phyloP scores from a whole-genome alignment of 768 basidiomycete species.

The Pleurotus citrinopileatus region DNA sequence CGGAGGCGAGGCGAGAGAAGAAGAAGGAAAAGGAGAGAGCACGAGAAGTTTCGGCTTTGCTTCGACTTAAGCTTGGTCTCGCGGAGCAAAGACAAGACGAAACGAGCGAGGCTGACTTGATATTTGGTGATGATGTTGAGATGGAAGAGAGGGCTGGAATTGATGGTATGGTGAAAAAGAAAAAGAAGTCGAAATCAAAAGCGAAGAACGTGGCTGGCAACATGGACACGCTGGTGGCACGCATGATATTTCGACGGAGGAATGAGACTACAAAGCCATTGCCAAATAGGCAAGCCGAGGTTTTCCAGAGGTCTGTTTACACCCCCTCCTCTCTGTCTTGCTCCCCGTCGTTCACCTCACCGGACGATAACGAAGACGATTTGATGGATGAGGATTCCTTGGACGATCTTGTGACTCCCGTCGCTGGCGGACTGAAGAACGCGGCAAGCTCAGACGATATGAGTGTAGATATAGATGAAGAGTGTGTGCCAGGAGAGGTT shows the following conservation, averaged over 20 bases:
- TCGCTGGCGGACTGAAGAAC: too few relatives aligned
- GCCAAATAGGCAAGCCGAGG: neutral
- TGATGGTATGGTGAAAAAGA: constrained; percentile 5
- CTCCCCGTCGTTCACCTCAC: neutral
- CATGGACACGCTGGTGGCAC: constrained; percentile 17
- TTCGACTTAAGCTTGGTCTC: constrained; percentile 49
- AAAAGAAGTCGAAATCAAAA: constrained; percentile 1
- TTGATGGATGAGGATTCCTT: neutral
- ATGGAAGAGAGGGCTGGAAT: neutral
- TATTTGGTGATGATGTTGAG: neutral
- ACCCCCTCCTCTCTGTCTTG: neutral
- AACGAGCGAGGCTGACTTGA: neutral
- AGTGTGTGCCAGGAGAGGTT: neutral
- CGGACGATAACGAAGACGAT: neutral
- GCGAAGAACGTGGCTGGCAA: constrained; percentile 14
- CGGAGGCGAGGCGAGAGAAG: constrained; percentile 40
- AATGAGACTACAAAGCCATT: constrained; percentile 11
- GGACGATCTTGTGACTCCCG: neutral
- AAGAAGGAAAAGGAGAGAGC: constrained; percentile 53
- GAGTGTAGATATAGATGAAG: neutral
- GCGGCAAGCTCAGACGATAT: too few relatives aligned
- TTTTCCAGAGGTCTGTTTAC: neutral
- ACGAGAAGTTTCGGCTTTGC: constrained; percentile 52
- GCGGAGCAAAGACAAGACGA: neutral
- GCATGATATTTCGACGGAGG: constrained; percentile 18